Evolutionary conservation across 805 yeast genomes (phyloP).

Genomic region (Saturnispora besseyi): DNA sequence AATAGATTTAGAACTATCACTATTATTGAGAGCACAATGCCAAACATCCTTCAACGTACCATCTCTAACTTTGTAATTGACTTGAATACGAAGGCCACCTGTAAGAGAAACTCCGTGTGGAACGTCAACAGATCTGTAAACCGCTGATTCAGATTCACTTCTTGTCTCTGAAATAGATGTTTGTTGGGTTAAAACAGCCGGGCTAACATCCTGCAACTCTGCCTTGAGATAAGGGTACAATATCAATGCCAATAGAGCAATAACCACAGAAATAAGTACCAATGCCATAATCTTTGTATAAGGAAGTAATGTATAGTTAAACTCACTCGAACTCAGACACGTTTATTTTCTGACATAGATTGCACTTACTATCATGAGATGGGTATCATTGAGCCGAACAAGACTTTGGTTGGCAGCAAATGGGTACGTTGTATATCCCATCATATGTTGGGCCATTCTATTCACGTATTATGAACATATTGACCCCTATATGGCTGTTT

Average conservation of each 20-base stretch:
- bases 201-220: conserved; percentile 45
- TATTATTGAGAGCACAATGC: conserved; percentile 36
- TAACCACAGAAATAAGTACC: neutral
- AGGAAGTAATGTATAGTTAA: neutral
- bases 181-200: conserved; percentile 52
- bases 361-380: neutral
- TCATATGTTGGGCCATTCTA: conserved; percentile 9
- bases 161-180: conserved; percentile 58
- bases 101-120: conserved; percentile 64
- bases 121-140: conserved; percentile 64
- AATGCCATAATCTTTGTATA: neutral
- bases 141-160: conserved; percentile 60
- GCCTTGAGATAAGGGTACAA: conserved; percentile 24
- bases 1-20: conserved; percentile 9
- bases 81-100: conserved; percentile 58
- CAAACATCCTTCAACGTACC: conserved; percentile 73
- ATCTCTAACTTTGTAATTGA: conserved; percentile 57
- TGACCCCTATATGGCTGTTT: conserved; percentile 10
- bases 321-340: neutral
- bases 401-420: conserved; percentile 35
- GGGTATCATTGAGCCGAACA: neutral
- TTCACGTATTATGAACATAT: conserved; percentile 13
- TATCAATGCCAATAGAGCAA: conserved; percentile 5
- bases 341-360: neutral
- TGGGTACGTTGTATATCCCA: neutral